Evolutionary conservation across 805 yeast species (phyloP).

Genomic region (Brettanomyces naardenensis): DNA sequence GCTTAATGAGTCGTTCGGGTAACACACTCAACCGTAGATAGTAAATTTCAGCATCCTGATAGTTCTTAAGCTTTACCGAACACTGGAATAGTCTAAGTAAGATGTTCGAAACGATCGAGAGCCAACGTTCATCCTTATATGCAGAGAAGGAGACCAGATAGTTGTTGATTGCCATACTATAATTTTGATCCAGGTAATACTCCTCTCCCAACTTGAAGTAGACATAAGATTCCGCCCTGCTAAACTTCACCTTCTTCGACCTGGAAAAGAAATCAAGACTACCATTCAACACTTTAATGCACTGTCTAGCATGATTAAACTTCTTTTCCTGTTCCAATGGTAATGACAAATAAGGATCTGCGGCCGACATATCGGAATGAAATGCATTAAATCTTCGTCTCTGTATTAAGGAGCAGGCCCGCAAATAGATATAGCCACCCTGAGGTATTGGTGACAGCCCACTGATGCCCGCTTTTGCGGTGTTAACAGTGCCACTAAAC

Average conservation of each 20-base stretch:
- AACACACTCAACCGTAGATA: constrained; percentile 26
- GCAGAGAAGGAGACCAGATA: constrained; percentile 31
- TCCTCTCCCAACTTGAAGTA: constrained; percentile 47
- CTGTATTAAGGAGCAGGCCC: constrained; percentile 27
- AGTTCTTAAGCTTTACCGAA: constrained; percentile 24
- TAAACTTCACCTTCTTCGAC: constrained; percentile 27
- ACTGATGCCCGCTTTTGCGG: not conserved
- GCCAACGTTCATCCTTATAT: constrained; percentile 37
- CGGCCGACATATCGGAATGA: not conserved
- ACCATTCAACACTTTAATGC: constrained; percentile 25
- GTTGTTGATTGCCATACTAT: constrained; percentile 33
- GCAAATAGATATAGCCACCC: constrained; percentile 34
- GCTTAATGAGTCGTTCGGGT: constrained; percentile 6
- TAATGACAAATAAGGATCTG: constrained; percentile 24
- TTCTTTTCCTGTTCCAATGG: constrained; percentile 15
- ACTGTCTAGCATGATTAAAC: constrained; percentile 13
- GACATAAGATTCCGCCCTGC: constrained; percentile 33
- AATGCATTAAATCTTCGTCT: constrained; percentile 5
- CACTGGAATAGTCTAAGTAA: constrained; percentile 32
- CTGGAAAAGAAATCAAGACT: constrained; percentile 30
- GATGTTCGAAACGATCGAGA: constrained; percentile 23
- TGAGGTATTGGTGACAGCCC: constrained; percentile 27
- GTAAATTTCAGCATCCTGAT: constrained; percentile 26
- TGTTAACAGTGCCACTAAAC: constrained; percentile 11
- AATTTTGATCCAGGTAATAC: constrained; percentile 25